Percentiles rank a stretch among this genome's conserved stretches.
Conservation (phyloP, 1,284 basidiomycete genomes). For the Boletus semigastroideus region DNA sequence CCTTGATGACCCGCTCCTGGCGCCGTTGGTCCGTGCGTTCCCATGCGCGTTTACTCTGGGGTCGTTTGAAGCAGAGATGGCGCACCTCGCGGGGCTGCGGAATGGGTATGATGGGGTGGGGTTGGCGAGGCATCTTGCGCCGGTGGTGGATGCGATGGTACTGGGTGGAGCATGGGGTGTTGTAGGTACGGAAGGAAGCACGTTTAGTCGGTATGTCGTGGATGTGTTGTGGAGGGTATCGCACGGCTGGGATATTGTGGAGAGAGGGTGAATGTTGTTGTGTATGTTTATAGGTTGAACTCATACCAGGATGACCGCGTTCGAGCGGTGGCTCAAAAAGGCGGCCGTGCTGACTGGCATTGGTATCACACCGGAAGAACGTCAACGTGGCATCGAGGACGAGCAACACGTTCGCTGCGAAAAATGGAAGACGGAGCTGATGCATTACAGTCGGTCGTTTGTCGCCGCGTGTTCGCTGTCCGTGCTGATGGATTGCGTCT, state of each 20-base stretch:
- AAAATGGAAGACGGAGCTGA: slow-evolving; percentile 50
- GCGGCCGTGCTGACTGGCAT: slow-evolving; percentile 44
- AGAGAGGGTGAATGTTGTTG: slow-evolving; percentile 50
- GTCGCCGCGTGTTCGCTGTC: slow-evolving; percentile 14
- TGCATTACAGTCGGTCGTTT: slow-evolving; percentile 46
- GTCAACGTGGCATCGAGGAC: slow-evolving; percentile 35
- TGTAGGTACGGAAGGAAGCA: slow-evolving; percentile 68
- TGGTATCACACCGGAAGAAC: slow-evolving; percentile 41
- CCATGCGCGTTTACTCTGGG: slow-evolving; percentile 68
- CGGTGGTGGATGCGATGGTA: slow-evolving; percentile 71
- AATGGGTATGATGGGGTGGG: slow-evolving; percentile 55
- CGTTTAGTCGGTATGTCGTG: slow-evolving; percentile 67
- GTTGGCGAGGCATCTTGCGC: slow-evolving; percentile 51
- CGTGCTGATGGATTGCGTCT: slow-evolving; percentile 1
- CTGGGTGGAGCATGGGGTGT: slow-evolving; percentile 55
- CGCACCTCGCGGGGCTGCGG: slow-evolving; percentile 39
- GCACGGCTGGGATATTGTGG: slow-evolving; percentile 51
- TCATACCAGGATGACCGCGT: slow-evolving; percentile 20
- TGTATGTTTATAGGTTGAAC: too few relatives aligned
- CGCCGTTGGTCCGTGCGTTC: slow-evolving; percentile 55
- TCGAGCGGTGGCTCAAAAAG: slow-evolving; percentile 43
- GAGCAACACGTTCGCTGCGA: slow-evolving; percentile 43
- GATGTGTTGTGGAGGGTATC: slow-evolving; percentile 66
- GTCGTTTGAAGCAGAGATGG: slow-evolving; percentile 49
- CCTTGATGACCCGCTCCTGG: slow-evolving; percentile 44